These are phyloP conservation scores for Amphichorda felina DNA, from an alignment of 2,329 filamentous ascomycete species.

Conservation along the genomic window DNA sequence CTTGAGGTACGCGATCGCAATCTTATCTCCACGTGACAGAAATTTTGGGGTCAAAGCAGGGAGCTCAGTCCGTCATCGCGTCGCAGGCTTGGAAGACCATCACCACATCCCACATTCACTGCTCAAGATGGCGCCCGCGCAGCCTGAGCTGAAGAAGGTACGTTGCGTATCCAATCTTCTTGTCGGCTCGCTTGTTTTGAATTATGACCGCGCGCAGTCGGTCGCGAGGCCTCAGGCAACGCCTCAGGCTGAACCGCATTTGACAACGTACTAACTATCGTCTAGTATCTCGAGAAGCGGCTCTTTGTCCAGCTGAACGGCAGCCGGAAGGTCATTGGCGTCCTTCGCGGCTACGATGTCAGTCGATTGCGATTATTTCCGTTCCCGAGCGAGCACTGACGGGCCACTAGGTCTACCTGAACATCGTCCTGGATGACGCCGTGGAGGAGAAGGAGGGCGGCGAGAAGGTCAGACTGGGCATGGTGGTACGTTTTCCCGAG, in stretches of 20 bases:
- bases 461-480: constrained; percentile 82
- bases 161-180: not conserved
- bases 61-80: constrained; percentile 10
- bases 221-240: no score
- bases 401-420: constrained; percentile 72
- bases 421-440: constrained; percentile 94
- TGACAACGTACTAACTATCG: constrained; percentile 2
- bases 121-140: constrained; percentile 86
- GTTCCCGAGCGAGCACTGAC: not conserved
- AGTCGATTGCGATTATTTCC: constrained; percentile 14
- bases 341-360: constrained; percentile 94
- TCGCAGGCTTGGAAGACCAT: constrained; percentile 12
- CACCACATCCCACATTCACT: constrained; percentile 11
- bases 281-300: constrained; percentile 96
- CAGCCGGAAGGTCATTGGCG: constrained; percentile 90
- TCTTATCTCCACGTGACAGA: constrained; percentile 40
- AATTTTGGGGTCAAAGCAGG: constrained; percentile 10
- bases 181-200: not conserved
- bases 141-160: constrained; percentile 98
- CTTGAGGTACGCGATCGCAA: constrained; percentile 16
- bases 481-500: constrained; percentile 56
- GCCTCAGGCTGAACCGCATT: not conserved
- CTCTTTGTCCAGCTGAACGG: constrained; percentile 97
- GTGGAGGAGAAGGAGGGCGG: constrained; percentile 88
- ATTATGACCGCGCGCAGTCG: no score